phyloP scores from a whole-genome alignment of 177 flowering plant species.

The Telopea speciosissima region DNA sequence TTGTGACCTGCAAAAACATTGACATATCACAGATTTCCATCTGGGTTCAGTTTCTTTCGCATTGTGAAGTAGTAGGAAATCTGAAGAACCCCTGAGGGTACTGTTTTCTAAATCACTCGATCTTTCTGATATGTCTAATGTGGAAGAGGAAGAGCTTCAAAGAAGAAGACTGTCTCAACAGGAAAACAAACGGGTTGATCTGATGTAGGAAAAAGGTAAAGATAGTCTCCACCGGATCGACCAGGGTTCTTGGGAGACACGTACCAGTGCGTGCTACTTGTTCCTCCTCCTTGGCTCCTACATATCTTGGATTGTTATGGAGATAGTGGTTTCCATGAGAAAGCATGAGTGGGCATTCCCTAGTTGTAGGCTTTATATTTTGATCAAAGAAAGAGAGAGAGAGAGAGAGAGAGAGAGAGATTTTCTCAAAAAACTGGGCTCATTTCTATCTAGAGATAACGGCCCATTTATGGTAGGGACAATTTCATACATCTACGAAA shows the following conservation, averaged over 20 bases:
- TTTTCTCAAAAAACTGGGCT: too few species aligned
- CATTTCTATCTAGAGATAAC: too few species aligned
- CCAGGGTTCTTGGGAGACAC: slow-evolving; percentile 35
- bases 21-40: neutral
- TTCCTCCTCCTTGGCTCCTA: slow-evolving; percentile 29
- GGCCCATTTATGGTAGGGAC: too few species aligned
- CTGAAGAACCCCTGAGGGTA: too few species aligned
- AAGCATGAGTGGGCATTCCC: neutral
- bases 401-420: too few species aligned
- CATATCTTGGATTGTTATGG: slow-evolving; percentile 23
- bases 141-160: slow-evolving; percentile 14
- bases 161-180: slow-evolving; percentile 38
- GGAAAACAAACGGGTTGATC: slow-evolving; percentile 40
- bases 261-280: slow-evolving; percentile 18
- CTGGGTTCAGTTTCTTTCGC: too few species aligned
- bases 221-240: slow-evolving; percentile 20
- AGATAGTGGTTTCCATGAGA: slow-evolving; percentile 20
- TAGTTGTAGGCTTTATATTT: too few species aligned
- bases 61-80: too few species aligned
- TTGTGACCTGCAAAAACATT: slow-evolving; percentile 34
- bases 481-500: too few species aligned
- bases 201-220: slow-evolving; percentile 38
- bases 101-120: too few species aligned
- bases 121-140: slow-evolving; percentile 19
- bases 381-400: too few species aligned